Evolutionary conservation across 2,329 filamentous ascomycete genomes (phyloP).

Genomic region (Cytospora piceicola): DNA sequence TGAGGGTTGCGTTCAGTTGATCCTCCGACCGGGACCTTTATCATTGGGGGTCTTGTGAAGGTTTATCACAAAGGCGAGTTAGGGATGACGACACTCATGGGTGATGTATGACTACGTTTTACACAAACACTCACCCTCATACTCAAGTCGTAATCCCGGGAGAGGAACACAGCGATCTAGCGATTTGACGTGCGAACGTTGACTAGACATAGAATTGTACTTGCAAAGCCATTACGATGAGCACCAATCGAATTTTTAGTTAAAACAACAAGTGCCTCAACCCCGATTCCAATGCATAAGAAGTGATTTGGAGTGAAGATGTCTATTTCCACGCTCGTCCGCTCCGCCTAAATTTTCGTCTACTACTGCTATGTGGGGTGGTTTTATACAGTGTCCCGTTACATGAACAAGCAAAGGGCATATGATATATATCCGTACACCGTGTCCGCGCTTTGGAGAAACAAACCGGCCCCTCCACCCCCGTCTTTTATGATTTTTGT

Average conservation of each 20-base stretch:
- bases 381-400: slow-evolving; percentile 1
- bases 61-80: neutral
- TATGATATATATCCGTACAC: neutral
- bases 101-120: slow-evolving; percentile 22
- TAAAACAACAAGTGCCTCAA: neutral
- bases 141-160: neutral
- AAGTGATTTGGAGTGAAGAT: slow-evolving; percentile 26
- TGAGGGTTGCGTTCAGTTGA: neutral
- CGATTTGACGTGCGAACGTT: neutral
- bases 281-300: neutral
- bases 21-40: neutral
- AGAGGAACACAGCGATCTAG: neutral
- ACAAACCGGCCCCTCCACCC: neutral
- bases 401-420: neutral
- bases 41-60: neutral
- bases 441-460: slow-evolving; percentile 8
- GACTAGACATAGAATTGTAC: slow-evolving; percentile 1
- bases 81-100: neutral
- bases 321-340: slow-evolving; percentile 23
- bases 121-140: slow-evolving; percentile 11
- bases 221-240: neutral
- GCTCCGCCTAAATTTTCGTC: slow-evolving; percentile 15
- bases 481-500: neutral
- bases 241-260: neutral
- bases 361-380: slow-evolving; percentile 19